phyloP scores from a whole-genome alignment of 257 asterid genomes.

The Jacaranda copaia region DNA sequence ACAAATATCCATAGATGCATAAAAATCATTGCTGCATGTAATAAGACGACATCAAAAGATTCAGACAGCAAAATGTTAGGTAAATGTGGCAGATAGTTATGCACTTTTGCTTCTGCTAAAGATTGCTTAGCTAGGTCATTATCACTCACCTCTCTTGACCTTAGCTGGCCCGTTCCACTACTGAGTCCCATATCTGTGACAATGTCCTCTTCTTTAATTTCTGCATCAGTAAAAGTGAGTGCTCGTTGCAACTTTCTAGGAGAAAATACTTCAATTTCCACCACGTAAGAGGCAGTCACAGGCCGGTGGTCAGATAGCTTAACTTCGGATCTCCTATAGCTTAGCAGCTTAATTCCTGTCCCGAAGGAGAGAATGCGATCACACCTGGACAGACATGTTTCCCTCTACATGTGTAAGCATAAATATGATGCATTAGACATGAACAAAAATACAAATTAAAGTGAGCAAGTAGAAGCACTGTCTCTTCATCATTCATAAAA shows the following conservation, averaged over 20 bases:
- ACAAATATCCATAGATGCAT: too few species aligned
- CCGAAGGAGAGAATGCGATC: constrained; percentile 90
- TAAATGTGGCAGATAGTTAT: background rate
- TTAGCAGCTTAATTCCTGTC: constrained; percentile 72
- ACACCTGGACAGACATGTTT: constrained; percentile 59
- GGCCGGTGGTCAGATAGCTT: constrained; percentile 95
- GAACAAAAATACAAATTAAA: background rate
- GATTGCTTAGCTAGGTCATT: too few species aligned
- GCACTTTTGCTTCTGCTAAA: too few species aligned
- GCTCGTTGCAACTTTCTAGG: constrained; percentile 85
- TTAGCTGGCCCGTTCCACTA: constrained; percentile 40
- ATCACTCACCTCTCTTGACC: constrained; percentile 57
- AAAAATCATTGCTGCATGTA: too few species aligned
- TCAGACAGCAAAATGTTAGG: background rate
- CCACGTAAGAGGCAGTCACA: constrained; percentile 76
- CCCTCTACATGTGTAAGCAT: background rate
- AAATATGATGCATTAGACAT: background rate
- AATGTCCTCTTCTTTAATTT: constrained; percentile 69
- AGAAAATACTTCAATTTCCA: constrained; percentile 89
- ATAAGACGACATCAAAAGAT: too few species aligned
- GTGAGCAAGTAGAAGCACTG: background rate
- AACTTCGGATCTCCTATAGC: constrained; percentile 73
- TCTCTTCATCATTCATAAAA: background rate
- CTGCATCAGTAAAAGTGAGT: constrained; percentile 90
- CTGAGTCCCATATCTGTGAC: constrained; percentile 44